Conservation (phyloP, 2,329 filamentous ascomycete genomes). For the Hypoxylon rubiginosum region DNA sequence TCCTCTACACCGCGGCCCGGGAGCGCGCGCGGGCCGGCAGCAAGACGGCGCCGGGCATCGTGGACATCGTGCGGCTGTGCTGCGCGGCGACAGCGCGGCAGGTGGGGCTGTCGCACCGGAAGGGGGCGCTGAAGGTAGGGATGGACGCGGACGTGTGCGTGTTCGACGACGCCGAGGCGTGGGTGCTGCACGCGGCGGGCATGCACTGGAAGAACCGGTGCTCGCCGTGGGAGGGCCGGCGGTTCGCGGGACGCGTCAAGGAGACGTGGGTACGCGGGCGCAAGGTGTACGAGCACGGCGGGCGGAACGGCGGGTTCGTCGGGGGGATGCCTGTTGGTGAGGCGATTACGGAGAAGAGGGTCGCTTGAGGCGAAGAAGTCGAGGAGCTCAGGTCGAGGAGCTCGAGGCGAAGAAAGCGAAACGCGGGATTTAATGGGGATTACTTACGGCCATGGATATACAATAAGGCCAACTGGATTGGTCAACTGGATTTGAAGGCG, state of each 20-base stretch:
- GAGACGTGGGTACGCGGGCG: slow-evolving; percentile 89
- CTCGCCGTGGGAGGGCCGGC: slow-evolving; percentile 88
- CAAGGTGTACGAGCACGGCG: slow-evolving; percentile 79
- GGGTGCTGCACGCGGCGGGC: slow-evolving; percentile 78
- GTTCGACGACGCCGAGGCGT: slow-evolving; percentile 87
- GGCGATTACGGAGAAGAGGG: slow-evolving; percentile 72
- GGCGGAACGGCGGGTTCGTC: slow-evolving; percentile 64
- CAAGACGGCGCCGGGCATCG: slow-evolving; percentile 65
- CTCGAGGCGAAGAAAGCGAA: background rate
- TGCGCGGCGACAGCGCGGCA: slow-evolving; percentile 88
- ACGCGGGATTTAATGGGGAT: background rate
- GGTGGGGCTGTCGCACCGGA: slow-evolving; percentile 83
- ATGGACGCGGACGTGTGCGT: slow-evolving; percentile 93
- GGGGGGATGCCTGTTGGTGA: slow-evolving; percentile 62
- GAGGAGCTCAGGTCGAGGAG: too few relatives aligned
- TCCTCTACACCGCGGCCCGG: slow-evolving; percentile 84
- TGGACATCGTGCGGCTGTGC: slow-evolving; percentile 89
- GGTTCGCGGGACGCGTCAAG: slow-evolving; percentile 80
- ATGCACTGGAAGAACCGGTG: slow-evolving; percentile 97
- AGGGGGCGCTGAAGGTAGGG: slow-evolving; percentile 84
- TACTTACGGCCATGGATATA: background rate
- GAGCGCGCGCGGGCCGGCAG: slow-evolving; percentile 66
- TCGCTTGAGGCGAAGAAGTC: too few relatives aligned
- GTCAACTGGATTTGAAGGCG: too few relatives aligned
- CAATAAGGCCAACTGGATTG: too few relatives aligned